Conservation (phyloP, 192 early-diverging fungal species). For the Bifiguratus adelaidae region DNA sequence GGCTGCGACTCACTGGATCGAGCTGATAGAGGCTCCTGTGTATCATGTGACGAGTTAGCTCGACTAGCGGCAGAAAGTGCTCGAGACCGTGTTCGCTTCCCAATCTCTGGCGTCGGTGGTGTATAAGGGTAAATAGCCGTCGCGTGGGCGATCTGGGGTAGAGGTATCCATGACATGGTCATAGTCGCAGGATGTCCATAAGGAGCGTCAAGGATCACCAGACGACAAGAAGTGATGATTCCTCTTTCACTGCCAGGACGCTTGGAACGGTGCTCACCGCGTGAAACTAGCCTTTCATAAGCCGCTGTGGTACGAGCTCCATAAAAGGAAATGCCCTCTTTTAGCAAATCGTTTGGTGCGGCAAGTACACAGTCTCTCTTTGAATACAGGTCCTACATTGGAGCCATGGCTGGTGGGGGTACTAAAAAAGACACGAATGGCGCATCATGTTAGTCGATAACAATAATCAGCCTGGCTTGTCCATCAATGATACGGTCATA, state of each 20-base stretch:
- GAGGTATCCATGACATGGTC: slow-evolving; percentile 23
- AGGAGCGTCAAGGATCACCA: neutral
- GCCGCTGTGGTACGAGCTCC: neutral
- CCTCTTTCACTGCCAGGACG: too few relatives aligned
- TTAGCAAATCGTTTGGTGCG: neutral
- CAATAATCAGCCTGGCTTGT: too few relatives aligned
- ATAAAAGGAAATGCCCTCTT: neutral
- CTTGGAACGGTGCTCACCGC: too few relatives aligned
- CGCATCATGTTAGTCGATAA: too few relatives aligned
- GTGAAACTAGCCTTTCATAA: too few relatives aligned
- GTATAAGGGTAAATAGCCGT: slow-evolving; percentile 30
- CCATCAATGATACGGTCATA: too few relatives aligned
- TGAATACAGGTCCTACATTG: too few relatives aligned
- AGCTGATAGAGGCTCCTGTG: slow-evolving; percentile 6
- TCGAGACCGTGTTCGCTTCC: slow-evolving; percentile 2
- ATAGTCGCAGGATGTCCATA: neutral
- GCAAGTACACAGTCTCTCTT: neutral
- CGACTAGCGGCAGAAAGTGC: slow-evolving; percentile 1
- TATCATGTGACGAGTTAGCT: slow-evolving; percentile 1
- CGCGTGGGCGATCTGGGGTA: slow-evolving; percentile 32
- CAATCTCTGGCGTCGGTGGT: slow-evolving; percentile 4
- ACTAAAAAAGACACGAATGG: too few relatives aligned
- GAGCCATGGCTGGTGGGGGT: too few relatives aligned
- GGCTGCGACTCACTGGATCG: neutral
- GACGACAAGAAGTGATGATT: too few relatives aligned